Conservation (phyloP, 768 basidiomycete genomes). For the Pisolithus sp. region DNA sequence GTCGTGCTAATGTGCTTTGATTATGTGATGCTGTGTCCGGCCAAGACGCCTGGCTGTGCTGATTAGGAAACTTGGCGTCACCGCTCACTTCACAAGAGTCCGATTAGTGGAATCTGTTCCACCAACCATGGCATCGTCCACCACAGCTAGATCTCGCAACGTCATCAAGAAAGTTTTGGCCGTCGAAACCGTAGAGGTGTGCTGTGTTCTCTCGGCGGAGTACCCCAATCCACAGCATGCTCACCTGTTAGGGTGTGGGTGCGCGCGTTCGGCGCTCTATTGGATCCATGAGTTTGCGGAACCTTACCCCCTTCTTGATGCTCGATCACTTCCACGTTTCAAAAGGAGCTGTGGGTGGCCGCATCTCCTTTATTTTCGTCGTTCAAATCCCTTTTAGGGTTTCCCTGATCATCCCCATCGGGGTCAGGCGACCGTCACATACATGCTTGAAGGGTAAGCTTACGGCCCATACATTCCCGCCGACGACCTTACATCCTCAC, state of each 20-base stretch:
- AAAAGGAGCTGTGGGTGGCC: conserved; percentile 54
- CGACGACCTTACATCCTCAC: neutral
- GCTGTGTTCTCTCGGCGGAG: conserved; percentile 1
- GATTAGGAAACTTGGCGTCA: neutral
- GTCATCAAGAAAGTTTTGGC: conserved; percentile 75
- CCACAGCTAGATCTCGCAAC: conserved; percentile 46
- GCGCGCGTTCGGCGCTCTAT: conserved; percentile 84
- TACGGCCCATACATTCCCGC: neutral
- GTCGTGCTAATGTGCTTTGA: neutral
- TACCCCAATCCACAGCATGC: neutral
- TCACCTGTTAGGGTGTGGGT: conserved; percentile 55
- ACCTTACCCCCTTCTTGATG: conserved; percentile 89
- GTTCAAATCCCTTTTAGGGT: conserved; percentile 38
- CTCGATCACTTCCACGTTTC: conserved; percentile 74
- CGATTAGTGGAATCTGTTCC: too few species aligned
- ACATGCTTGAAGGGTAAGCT: conserved; percentile 75
- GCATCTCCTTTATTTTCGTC: neutral
- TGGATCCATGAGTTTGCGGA: conserved; percentile 65
- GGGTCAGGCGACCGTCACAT: conserved; percentile 84
- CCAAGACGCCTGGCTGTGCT: neutral
- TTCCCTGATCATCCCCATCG: conserved; percentile 94
- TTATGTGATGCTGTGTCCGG: neutral
- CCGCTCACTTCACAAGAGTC: neutral
- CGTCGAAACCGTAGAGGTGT: conserved; percentile 64
- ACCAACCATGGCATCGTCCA: conserved; percentile 13